Base-by-base conservation (phyloP, 164 flowering plant species). In the Magnolia changhungtana region DNA sequence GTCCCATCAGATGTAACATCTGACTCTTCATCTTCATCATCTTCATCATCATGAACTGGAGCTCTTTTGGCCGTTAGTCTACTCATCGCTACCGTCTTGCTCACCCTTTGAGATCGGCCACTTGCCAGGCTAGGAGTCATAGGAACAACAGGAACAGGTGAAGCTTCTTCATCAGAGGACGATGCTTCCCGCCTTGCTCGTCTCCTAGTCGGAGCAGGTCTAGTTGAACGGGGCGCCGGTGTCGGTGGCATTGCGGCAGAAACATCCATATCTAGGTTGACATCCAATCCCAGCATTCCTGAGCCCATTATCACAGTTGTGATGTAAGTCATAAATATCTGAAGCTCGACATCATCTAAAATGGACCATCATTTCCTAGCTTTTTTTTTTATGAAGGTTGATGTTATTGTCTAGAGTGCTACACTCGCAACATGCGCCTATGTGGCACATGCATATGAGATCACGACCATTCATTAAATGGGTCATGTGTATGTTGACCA, bases 31-130 rank as follows among this genome's bases (percentile, higher is more conserved):
- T 84, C 85, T 63, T 78, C 94, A 20, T 84, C 85, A 7, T 77
- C 85, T 7, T 80, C 83, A 50, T 81, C 91, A 29, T 75, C 77
- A 7, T 70, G 76, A 71, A 72, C 79, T 5, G 69, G 64, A 8
- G 78, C 68, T 73, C 58, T 82, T 59, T 63, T 80, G 8, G 88
- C 84, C 4, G 86, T 82, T 80, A 96, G 88, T 84, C 85, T 96
- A 77, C 82, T 76, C 76, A 96, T 49, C 69, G 98, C 99, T 45
- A 89, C 97, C 49, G 93, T 88, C 83, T 96, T 96, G 88, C 98
- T 92, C 16, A 94, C 94, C 79, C 99, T 88, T 76, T 94, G 94
- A n/a, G 97, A 94, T 9, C 94, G 89, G 0, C 80, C 63, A 66
- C 81, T 79, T 50, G 72, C 52, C 49, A 75, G 76, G 63, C 78